Evolutionary conservation across 257 asterid genomes (phyloP).

Genomic region (Solanum arcanum): DNA sequence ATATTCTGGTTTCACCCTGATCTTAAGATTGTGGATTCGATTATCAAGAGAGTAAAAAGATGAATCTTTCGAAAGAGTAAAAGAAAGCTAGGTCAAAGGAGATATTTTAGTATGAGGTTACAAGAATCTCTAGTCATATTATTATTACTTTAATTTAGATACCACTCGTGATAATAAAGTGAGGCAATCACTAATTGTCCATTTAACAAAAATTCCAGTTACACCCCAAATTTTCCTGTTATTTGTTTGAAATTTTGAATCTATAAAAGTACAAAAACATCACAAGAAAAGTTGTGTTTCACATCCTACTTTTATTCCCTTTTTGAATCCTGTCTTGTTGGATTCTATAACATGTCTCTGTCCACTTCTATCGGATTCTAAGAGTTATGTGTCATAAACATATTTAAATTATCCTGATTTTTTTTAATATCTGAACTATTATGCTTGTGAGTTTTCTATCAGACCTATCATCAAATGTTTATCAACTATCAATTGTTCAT

Average conservation of each 20-base stretch:
- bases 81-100: neutral
- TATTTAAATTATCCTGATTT: rapidly evolving
- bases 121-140: neutral
- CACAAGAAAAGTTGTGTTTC: neutral
- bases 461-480: no score
- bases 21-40: neutral
- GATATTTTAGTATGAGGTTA: neutral
- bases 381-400: no score
- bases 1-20: no score
- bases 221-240: neutral
- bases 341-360: neutral
- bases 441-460: no score
- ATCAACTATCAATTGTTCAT: neutral
- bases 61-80: no score
- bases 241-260: neutral
- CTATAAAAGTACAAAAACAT: neutral
- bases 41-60: no score
- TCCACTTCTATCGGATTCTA: neutral
- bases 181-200: neutral
- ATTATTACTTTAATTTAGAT: neutral
- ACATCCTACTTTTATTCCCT: neutral
- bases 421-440: no score
- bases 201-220: neutral
- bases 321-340: neutral
- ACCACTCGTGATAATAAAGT: neutral